Conservation (phyloP, 352 stramenopile genomes). For the Pythium angustatum region DNA sequence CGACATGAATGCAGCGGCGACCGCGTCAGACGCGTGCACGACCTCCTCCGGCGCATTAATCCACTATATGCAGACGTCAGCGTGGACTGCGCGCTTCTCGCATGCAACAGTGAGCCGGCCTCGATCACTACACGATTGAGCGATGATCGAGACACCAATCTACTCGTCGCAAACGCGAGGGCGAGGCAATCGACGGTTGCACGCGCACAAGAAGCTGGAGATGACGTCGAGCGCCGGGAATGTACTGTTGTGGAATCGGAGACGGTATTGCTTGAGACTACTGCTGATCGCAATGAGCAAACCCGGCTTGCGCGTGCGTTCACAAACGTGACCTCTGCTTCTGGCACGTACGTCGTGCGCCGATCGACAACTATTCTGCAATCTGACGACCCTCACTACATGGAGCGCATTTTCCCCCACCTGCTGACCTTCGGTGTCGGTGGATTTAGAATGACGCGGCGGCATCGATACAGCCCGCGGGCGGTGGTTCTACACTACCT, state of each 20-base stretch:
- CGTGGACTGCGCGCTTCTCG: neutral
- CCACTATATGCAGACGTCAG: neutral
- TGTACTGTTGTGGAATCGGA: neutral
- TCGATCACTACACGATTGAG: neutral
- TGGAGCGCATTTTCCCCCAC: constrained; percentile 26
- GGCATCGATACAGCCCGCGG: constrained; percentile 18
- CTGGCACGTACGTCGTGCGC: neutral
- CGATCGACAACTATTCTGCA: constrained; percentile 21
- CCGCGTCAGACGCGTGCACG: neutral
- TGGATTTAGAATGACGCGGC: constrained; percentile 10
- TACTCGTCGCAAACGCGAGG: neutral
- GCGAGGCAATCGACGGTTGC: neutral
- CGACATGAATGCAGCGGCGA: constrained; percentile 20
- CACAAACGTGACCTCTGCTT: neutral
- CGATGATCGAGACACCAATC: neutral
- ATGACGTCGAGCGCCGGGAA: neutral
- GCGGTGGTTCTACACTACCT: constrained; percentile 31
- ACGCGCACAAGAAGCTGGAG: neutral
- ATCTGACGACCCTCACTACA: constrained; percentile 14
- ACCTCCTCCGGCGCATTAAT: neutral
- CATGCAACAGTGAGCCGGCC: neutral
- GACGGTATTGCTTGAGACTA: neutral
- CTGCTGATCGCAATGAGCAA: neutral
- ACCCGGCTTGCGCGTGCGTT: neutral
- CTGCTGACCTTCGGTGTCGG: constrained; percentile 26